Conservation (phyloP, 2,329 filamentous ascomycete genomes). For the Sclerotinia spermophila region DNA sequence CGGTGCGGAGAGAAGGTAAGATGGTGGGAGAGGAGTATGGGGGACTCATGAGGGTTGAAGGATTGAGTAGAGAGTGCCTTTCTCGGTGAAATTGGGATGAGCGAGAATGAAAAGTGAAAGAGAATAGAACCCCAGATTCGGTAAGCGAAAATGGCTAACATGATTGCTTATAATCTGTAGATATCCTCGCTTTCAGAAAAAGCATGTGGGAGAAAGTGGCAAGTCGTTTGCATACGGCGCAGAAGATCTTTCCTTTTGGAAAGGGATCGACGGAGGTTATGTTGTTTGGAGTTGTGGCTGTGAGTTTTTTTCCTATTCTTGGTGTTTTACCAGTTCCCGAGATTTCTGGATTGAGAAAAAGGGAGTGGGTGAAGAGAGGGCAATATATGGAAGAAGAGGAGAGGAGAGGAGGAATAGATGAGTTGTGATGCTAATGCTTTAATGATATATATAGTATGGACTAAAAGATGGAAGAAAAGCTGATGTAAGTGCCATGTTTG, state of each 20-base stretch:
- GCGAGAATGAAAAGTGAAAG: neutral
- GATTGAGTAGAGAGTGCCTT: neutral
- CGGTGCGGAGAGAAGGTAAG: neutral
- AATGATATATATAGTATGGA: slow-evolving; percentile 38
- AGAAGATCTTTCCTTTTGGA: slow-evolving; percentile 50
- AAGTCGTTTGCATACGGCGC: slow-evolving; percentile 44
- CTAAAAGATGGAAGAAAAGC: slow-evolving; percentile 46
- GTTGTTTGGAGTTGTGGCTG: slow-evolving; percentile 49
- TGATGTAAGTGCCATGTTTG: slow-evolving; percentile 21
- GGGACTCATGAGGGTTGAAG: neutral
- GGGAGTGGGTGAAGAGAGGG: neutral
- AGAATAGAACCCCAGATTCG: too few species aligned
- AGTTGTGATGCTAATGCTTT: neutral
- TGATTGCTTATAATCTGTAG: slow-evolving; percentile 38
- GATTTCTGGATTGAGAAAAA: too few species aligned
- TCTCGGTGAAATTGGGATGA: neutral
- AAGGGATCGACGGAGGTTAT: slow-evolving; percentile 47
- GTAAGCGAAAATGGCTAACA: neutral
- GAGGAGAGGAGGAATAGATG: too few species aligned
- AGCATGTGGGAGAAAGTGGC: slow-evolving; percentile 51
- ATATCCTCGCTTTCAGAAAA: slow-evolving; percentile 49
- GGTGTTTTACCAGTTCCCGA: neutral
- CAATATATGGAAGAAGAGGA: neutral
- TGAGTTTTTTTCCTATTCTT: slow-evolving; percentile 2
- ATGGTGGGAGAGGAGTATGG: neutral